Evolutionary conservation across 2,329 filamentous ascomycete genomes (phyloP), one percentile per base, ranked within the genome.

Genomic region (Mollisiaceae sp.): DNA sequence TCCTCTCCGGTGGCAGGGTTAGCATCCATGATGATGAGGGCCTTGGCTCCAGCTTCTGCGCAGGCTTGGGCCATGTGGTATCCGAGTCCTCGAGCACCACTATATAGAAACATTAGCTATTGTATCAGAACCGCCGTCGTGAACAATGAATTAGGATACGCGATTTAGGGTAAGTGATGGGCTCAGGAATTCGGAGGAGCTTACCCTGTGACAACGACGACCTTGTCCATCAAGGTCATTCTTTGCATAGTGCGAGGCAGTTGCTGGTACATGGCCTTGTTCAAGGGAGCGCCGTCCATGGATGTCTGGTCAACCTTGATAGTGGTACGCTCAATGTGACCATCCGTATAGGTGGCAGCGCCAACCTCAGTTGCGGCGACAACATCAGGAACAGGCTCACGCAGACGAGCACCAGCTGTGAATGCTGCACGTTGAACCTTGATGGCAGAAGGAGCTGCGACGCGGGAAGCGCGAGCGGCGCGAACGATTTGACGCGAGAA

Each of bases 61-160:
- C 91, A 89, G 63, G 90, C 91, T 67, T 89, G 87, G 57, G 91
- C 90, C 89, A 93, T 93, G 81, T 90, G 84, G 83, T 91, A 91
- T 59, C 91, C 91, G 6, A 94, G 83, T 75, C 91, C 91, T 73
- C 91, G 89, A 68, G 90, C 91, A 77, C 89, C 91, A 75, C 90
- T 90, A 66, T 14, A 54, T 55, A 56, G 38, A 20, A 38, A 24
- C 63, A 43, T 81, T 69, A 80, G 73, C 62, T 50, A 1, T 24
- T 55, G 14, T 14, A 14, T 5, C 4, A 20, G 12, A 8, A 20
- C 50, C 50, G 15, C 24, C 15, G 9, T n/a, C 4, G 45, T 2
- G 45, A 20, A 50, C 22, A 6, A 50, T 12, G 45, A 20, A 20
- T 6, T 22, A 50, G 22, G 4, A 12, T 12, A n/a, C 12, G 22